Conservation (phyloP, 169 alveolate species). For the Plasmodium blacklocki region DNA sequence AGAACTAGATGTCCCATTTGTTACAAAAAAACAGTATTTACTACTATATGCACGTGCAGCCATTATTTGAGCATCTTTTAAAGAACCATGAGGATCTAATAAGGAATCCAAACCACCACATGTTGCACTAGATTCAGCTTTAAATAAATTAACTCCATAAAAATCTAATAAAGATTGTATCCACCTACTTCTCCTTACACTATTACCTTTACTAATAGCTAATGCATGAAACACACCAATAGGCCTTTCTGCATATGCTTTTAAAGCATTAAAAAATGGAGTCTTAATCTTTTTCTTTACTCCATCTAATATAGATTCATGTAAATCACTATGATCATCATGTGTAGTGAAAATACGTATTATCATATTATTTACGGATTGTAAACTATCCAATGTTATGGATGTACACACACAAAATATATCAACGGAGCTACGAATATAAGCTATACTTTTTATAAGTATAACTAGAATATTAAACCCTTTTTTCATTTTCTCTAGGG, state of each 20-base stretch:
- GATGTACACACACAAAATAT: slow-evolving; percentile 82
- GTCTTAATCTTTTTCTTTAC: slow-evolving; percentile 76
- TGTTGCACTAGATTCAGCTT: slow-evolving; percentile 83
- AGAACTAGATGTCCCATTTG: slow-evolving; percentile 84
- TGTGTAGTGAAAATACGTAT: slow-evolving; percentile 77
- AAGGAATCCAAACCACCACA: slow-evolving; percentile 85
- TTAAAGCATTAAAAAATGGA: slow-evolving; percentile 81
- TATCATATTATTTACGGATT: slow-evolving; percentile 70
- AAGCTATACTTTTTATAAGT: slow-evolving; percentile 62
- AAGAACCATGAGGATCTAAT: slow-evolving; percentile 84
- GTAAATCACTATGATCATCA: slow-evolving; percentile 83
- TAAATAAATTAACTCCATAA: slow-evolving; percentile 82
- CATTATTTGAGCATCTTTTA: slow-evolving; percentile 81
- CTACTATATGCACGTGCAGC: slow-evolving; percentile 83
- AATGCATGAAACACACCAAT: slow-evolving; percentile 85
- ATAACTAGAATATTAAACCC: slow-evolving; percentile 73
- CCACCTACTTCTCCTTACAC: slow-evolving; percentile 81
- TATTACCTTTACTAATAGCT: slow-evolving; percentile 83
- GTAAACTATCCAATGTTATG: slow-evolving; percentile 76
- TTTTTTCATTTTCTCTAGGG: slow-evolving; percentile 74
- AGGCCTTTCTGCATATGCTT: slow-evolving; percentile 81
- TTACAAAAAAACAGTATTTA: slow-evolving; percentile 80
- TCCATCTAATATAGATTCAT: slow-evolving; percentile 81
- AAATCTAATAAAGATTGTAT: slow-evolving; percentile 78
- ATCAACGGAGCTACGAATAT: slow-evolving; percentile 80